Base-by-base conservation (phyloP, 2,329 filamentous ascomycete species). In the Hypoxylon sp. region DNA sequence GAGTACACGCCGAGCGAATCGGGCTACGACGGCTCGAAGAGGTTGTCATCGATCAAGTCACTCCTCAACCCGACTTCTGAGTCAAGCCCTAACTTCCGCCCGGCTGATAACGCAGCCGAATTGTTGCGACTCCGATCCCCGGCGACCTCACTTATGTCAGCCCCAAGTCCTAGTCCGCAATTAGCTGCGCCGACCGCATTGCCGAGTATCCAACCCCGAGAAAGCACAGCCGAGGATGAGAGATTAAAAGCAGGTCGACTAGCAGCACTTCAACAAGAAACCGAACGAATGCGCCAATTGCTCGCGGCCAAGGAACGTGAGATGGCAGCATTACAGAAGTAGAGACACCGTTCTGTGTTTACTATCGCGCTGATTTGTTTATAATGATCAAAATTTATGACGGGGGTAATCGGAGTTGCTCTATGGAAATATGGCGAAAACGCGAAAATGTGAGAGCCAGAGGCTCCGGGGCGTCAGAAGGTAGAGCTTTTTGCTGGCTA, bases 271-370 rank as follows among this genome's bases (percentile, higher is more conserved):
- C 87, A 91, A 76, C 85, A 89, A 24, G 93, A 97, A 78, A 89
- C 92, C 0, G 92, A 94, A 75, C 84, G 85, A 57, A 96, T 96
- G 89, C 86, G 92, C 39, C 88, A 91, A 77, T 83, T 91, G 78
- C 82, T 94, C 31, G 85, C 89, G 8, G 90, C 88, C 11, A 94
- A 94, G 75, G 92, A 94, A 79, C 85, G 89, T 51, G 92, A 94
- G 75, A 81, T 94, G 62, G 89, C 90, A 53, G 83, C 84, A 39
- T 76, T 87, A 65, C 81, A 79, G 46, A 77, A 77, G 27, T 77
- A 65, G 51, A 61, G 48, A 1, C 17, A 24, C 21, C 46, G 24
- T 35, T 3, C 27, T 52, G 17, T 19, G 11, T 15, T 31, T 21
- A 7, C 17, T 13, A 47, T 17, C 17, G 51, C 11, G 39, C 56